Percentiles rank a stretch among this genome's conserved stretches.
These are phyloP conservation scores for Meira nashicola DNA, from an alignment of 1,284 basidiomycete genomes.

Conservation along the genomic window DNA sequence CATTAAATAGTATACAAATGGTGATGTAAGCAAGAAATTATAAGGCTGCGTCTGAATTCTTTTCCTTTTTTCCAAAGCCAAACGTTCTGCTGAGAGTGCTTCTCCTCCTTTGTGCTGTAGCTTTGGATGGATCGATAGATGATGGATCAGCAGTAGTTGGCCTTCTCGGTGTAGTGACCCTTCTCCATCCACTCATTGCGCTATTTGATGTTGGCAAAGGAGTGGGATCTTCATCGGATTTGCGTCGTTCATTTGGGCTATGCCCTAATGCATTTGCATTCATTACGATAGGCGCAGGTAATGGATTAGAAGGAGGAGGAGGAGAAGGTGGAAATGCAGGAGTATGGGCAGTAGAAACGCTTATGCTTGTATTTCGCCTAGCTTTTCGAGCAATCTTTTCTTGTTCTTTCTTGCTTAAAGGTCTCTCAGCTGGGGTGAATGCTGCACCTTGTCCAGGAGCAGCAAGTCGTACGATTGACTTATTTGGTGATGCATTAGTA, in stretches of 20 bases:
- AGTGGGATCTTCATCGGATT: background rate
- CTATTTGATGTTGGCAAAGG: background rate
- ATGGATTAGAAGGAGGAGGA: background rate
- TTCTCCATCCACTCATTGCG: background rate
- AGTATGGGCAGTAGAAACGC: background rate
- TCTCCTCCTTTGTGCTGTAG: background rate
- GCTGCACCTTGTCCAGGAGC: conserved; percentile 15
- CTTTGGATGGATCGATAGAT: background rate
- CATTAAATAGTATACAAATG: too few relatives aligned
- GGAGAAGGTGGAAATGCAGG: background rate
- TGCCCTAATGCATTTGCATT: background rate
- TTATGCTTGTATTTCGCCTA: conserved; percentile 15
- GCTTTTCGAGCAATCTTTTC: conserved; percentile 22
- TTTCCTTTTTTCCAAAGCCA: conserved; percentile 8
- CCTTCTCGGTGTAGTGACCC: background rate
- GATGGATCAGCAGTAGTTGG: conserved; percentile 7
- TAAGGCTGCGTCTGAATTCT: background rate
- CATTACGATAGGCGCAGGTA: background rate
- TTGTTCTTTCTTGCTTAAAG: conserved; percentile 32
- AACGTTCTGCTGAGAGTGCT: conserved; percentile 7
- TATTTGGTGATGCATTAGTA: too few relatives aligned
- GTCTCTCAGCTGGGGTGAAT: conserved; percentile 29
- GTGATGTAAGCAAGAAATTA: too few relatives aligned
- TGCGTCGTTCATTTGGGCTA: too few relatives aligned
- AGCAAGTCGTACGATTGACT: too few relatives aligned